Evolutionary conservation across 2,329 filamentous ascomycete species (phyloP), one percentile per base, ranked within the genome.

Genomic region (Pezicula carpinea): DNA sequence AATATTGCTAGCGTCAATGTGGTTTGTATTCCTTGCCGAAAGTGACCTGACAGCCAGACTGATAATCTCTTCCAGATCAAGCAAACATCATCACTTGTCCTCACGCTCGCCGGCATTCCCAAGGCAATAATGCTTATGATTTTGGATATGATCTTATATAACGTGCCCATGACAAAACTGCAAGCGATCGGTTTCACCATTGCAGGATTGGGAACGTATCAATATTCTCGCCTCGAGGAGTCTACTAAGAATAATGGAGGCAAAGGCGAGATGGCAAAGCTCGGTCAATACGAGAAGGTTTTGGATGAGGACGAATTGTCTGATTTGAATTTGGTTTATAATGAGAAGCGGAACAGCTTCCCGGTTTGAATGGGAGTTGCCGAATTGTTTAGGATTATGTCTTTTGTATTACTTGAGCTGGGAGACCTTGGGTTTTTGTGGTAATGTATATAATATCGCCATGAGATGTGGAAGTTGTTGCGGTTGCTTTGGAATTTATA

Each of bases 1-100:
- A 95, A 93, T 67, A 78, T 93, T 29, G 86, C 87, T 34, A 88
- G 89, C 54, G 87, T 93, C n/a, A 89, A 90, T 70, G 65, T 95
- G 68, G 87, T 92, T 78, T 62, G 84, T 72, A 29, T 4, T 17
- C 36, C 17, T 45, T 35, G 23, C 17, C 17, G 21, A 26, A 21
- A 42, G 13, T 11, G 8, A 4, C 38, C 44, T 34, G 26, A 26
- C 32, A 6, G 2, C 7, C n/a, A 22, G 10, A 23, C 29, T 48
- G 22, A 46, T 34, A 48, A 23, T 11, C 11, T 22, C 36, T 14
- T 18, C 38, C 59, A 92, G 87, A 95, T 95, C 60, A 88, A 89
- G 64, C 90, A 88, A 70, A 95, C 89, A 6, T 95, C 89, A 2
- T 87, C 86, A 47, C 79, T 95, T 43, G 87, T 91, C 59, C 85